Conservation (phyloP, 352 stramenopile species). For the Phytopythium boreale region DNA sequence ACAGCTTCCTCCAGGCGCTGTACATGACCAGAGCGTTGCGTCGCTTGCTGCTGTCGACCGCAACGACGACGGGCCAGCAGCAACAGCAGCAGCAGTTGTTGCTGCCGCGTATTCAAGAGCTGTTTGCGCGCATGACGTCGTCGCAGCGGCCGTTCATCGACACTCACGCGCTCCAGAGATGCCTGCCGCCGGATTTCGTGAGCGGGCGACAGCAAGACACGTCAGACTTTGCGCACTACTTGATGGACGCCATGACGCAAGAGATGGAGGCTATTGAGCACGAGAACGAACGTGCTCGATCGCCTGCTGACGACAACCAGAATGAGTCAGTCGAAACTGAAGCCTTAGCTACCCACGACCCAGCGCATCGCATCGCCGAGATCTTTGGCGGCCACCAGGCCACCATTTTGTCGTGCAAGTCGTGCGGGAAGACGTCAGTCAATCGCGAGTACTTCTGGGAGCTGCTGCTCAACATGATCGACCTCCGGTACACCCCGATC, state of each 20-base stretch:
- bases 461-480: constrained; percentile 87
- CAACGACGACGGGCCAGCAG: background rate
- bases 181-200: constrained; percentile 70
- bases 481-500: constrained; percentile 86
- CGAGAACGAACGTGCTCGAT: constrained; percentile 1
- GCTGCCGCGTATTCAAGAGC: constrained; percentile 57
- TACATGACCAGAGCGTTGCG: constrained; percentile 88
- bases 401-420: constrained; percentile 81
- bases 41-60: constrained; percentile 53
- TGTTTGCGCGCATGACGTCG: constrained; percentile 70
- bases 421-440: constrained; percentile 74
- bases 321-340: background rate
- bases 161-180: constrained; percentile 68
- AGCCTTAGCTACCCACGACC: constrained; percentile 12
- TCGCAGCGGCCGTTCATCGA: constrained; percentile 68
- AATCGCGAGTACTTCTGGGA: constrained; percentile 90
- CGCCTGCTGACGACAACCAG: background rate
- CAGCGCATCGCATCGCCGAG: constrained; percentile 51
- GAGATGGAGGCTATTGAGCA: constrained; percentile 49
- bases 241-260: constrained; percentile 78
- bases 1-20: constrained; percentile 86
- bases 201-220: constrained; percentile 83
- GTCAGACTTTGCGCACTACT: constrained; percentile 84
- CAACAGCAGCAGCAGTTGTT: constrained; percentile 30
- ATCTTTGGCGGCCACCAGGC: constrained; percentile 82